Percentiles rank a stretch among this genome's conserved stretches.
Evolutionary conservation across 2,329 filamentous ascomycete genomes (phyloP).

Genomic region (Paramyrothecium roridum): DNA sequence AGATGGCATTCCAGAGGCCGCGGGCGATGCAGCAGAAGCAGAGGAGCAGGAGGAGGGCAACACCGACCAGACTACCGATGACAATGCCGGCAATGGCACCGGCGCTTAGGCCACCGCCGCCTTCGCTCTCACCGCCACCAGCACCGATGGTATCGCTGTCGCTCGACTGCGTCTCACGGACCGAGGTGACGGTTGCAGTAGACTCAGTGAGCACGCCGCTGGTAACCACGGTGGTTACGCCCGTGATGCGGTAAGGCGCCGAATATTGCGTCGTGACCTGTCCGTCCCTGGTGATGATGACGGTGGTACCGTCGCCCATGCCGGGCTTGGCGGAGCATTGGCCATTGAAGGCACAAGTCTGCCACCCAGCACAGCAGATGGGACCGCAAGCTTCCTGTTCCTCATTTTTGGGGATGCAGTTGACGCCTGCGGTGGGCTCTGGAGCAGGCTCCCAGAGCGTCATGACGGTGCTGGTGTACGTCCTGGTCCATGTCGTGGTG

Average conservation of each 20-base stretch:
- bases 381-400: conserved; percentile 61
- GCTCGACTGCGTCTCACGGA: conserved; percentile 34
- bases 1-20: conserved; percentile 60
- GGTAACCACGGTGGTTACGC: conserved; percentile 51
- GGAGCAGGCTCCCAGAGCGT: conserved; percentile 45
- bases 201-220: conserved; percentile 49
- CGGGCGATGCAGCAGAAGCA: conserved; percentile 72
- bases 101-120: conserved; percentile 52
- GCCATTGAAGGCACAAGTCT: conserved; percentile 60
- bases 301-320: conserved; percentile 37
- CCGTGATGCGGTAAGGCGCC: conserved; percentile 49
- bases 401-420: conserved; percentile 48
- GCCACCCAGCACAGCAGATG: conserved; percentile 68
- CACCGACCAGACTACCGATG: conserved; percentile 66
- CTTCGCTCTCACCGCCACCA: conserved; percentile 31
- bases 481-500: conserved; percentile 59
- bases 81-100: conserved; percentile 81
- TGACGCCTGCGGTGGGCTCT: conserved; percentile 36
- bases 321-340: conserved; percentile 56
- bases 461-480: conserved; percentile 57
- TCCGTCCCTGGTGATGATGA: conserved; percentile 42
- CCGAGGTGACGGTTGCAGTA: conserved; percentile 47
- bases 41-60: conserved; percentile 64
- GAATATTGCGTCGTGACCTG: conserved; percentile 54
- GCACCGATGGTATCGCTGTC: conserved; percentile 37